Base-by-base conservation (phyloP, 345 rosid genomes). In the Cardamine chenopodiifolia region DNA sequence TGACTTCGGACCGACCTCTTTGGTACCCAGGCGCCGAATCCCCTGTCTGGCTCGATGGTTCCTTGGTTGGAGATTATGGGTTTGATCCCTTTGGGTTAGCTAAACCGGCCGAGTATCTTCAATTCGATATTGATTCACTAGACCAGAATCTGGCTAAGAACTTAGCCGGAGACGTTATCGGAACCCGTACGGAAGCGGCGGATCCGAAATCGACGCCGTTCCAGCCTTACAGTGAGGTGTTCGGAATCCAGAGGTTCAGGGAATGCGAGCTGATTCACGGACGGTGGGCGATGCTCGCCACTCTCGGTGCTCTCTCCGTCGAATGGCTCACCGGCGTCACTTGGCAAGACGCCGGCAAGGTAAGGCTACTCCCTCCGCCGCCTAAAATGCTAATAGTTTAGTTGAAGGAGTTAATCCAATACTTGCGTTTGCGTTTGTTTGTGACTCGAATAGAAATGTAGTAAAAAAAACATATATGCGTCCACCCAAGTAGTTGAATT, bases 61-160 rank as follows among this genome's bases (percentile, higher is more conserved):
- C 88, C 6, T 73, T 93, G 88, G 83, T 86, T 0, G 94, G 97
- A 22, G 97, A 91, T 81, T 81, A 88, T 15, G 97, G 98, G 11
- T 93, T 93, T 45, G 97, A 93, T 74, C 98, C 98, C 2, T 83
- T 91, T n/a, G 96, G 96, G 56, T 50, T 91, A 7, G 89, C 78
- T 25, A 93, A 89, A 80, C 98, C 94, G n/a, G 92, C 86, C 0
- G 94, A 93, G 80, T 93, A 93, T 77, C 80, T 93, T 78, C 97
- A 93, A 71, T 93, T 73, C 77, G 98, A 87, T 26, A 63, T 82
- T 4, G 96, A 93, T 73, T 88, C 92, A 0, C 70, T 91, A 66
- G 97, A 89, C 84, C 96, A 93, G 88, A 93, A 91, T 73, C 66
- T 93, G 75, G 90, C 97, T 8, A 93, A 89, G 90, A 93, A 93